These are phyloP conservation scores for Trypanosoma conorhini DNA, from an alignment of 208 protist genomes.

Conservation along the genomic window DNA sequence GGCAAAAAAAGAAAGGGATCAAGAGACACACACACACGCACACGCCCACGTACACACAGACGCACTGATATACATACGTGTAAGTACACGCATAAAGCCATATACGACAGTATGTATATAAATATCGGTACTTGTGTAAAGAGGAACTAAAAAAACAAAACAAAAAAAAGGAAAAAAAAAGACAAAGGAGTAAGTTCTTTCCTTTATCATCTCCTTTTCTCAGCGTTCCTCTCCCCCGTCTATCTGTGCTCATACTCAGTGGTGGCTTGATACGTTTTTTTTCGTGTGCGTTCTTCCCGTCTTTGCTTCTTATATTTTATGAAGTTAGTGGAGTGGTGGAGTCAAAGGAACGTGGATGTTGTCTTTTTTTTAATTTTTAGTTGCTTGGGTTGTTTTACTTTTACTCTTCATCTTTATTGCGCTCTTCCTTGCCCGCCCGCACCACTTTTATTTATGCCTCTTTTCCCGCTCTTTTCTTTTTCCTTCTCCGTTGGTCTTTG, in stretches of 20 bases:
- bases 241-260: neutral
- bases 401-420: neutral
- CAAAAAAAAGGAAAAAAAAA: conserved; percentile 14
- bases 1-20: conserved; percentile 7
- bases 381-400: neutral
- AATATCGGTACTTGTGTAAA: neutral
- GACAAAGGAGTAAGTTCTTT: conserved; percentile 3
- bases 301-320: neutral
- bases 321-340: neutral
- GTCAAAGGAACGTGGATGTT: neutral
- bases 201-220: neutral
- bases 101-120: neutral
- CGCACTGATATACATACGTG: neutral
- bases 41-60: neutral
- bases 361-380: conserved; percentile 6
- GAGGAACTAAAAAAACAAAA: conserved; percentile 10
- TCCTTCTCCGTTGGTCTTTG: neutral
- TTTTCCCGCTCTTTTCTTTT: neutral
- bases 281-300: neutral
- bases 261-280: neutral
- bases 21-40: conserved; percentile 16
- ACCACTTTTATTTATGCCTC: too few species aligned
- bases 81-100: neutral
- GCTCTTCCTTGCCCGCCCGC: too few species aligned
- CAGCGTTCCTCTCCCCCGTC: neutral